Evolutionary conservation across 495 filamentous ascomycete genomes (phyloP), one percentile per base, ranked within the genome.

Genomic region (Penicillium turbatum): DNA sequence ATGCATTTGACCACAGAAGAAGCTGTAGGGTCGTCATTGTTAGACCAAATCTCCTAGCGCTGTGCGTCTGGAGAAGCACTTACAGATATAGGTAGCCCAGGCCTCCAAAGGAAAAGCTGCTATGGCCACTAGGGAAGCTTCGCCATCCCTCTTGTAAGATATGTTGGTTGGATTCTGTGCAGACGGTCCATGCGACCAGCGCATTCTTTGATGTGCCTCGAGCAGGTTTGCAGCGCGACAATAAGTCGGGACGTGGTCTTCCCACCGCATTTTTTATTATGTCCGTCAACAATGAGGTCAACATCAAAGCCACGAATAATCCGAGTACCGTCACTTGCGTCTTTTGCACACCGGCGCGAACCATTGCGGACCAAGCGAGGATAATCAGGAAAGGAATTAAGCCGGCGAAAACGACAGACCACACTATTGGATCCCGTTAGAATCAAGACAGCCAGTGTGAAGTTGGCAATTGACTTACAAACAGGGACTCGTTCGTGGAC

Each of bases 181-280:
- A 97, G 4, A 95, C 83, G 17, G 83, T 79, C 61, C 87, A 83
- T 9, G 76, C 78, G 34, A 97, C 87, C 13, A 96, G 78, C 4
- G 70, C 61, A 64, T 92, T 72, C 50, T 69, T 70, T 2, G 87
- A 80, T 0, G 89, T 90, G 16, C 79, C 82, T 21, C 77, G 59
- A 10, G 62, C 64, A 0, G 93, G 92, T 51, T 87, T 83, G 70
- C 93, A 98, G n/a, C 93, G 84, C 3, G 85, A 82, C 31, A 98
- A 82, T 11, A 98, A 72, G 65, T 99, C 93, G 6, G 93, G 93
- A 6, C 93, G 83, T 16, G 95, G 92, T 15, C 95, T 79, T 15
- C 93, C 93, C 36, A 95, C 89, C 0, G 84, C 80, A 65, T 97
- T 97, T 64, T 99, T 99, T 53, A 97, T 77, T 0, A 92, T 72